Base-by-base conservation (phyloP, 805 yeast genomes). In the Metschnikowia koreensis region DNA sequence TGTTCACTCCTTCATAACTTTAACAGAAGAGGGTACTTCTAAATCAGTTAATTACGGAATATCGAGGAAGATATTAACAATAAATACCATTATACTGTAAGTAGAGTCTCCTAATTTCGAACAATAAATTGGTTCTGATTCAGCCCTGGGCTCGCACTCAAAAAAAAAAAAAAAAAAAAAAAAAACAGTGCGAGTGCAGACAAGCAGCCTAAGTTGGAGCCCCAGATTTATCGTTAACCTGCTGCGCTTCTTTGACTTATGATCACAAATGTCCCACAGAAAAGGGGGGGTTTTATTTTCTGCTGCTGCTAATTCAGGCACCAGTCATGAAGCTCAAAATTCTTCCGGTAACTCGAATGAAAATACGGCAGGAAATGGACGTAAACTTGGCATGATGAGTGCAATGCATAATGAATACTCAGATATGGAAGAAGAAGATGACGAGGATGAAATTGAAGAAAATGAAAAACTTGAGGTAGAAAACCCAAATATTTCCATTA, bases 401-500 rank as follows among this genome's bases (percentile, higher is more conserved):
- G 37, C 44, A 6, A 49, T 39, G 13, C 46, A 22, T 22, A 50
- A 52, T 10, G 58, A 51, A 29, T 55, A 55, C 41, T 51, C 59
- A 11, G 60, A 57, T 34, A 47, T 55, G 11, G 58, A 56, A 46
- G 57, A 50, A 3, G 57, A 55, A 10, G 51, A 39, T 12, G 50
- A 43, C 17, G 47, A 39, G 15, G 48, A 33, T 31, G 46, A 47
- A 3, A 38, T 17, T 13, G 41, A 27, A 11, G 13, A 22, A 12
- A 34, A 28, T 5, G 13, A 22, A 10, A 4, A 22, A 3, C 4
- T 4, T 22, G 22, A 22, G 22, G 22, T 22, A 2, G 22, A 22
- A 22, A 22, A 22, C 4, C 22, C 22, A 22, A 22, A 22, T 22
- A 22, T 22, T 3, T 22, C 22, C 22, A 4, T 22, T 3, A 31